Percentiles rank a stretch among this genome's conserved stretches.
Conservation (phyloP, 129 eudicot genomes). For the Dittrichia graveolens region DNA sequence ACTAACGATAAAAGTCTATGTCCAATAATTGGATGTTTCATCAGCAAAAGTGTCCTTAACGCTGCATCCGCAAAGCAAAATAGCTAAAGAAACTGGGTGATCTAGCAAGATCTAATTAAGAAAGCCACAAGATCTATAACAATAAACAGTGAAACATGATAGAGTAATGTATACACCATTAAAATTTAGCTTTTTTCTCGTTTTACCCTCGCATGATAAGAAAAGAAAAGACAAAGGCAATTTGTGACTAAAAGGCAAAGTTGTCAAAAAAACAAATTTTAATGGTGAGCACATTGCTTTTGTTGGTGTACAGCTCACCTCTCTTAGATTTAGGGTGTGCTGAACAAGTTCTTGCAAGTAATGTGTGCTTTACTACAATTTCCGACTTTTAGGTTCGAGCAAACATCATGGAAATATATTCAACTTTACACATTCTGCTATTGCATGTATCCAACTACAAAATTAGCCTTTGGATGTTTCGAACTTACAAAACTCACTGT, state of each 20-base stretch:
- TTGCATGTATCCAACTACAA: no score
- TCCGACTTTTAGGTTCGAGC: neutral
- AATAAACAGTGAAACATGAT: neutral
- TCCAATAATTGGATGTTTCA: neutral
- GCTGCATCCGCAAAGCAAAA: constrained; percentile 1
- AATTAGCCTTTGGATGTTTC: no score
- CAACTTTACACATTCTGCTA: no score
- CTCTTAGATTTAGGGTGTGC: neutral
- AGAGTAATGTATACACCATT: neutral
- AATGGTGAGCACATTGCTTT: neutral
- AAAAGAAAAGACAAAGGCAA: neutral
- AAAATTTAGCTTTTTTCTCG: neutral
- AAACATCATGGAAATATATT: no score
- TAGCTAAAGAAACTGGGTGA: neutral
- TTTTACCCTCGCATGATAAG: neutral
- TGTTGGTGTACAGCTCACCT: neutral
- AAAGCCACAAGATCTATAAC: constrained; percentile 8
- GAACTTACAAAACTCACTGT: no score
- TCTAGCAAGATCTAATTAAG: constrained; percentile 8
- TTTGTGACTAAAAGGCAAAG: neutral
- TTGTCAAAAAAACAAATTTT: neutral
- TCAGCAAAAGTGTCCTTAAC: neutral
- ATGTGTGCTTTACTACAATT: constrained; percentile 7
- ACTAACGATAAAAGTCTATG: neutral
- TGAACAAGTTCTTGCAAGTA: constrained; percentile 11